A percentile compares a stretch with the other conserved stretches of the same genome.
These are phyloP conservation scores for Sequoiadendron giganteum DNA, from an alignment of 75 land plant genomes.

Conservation along the genomic window DNA sequence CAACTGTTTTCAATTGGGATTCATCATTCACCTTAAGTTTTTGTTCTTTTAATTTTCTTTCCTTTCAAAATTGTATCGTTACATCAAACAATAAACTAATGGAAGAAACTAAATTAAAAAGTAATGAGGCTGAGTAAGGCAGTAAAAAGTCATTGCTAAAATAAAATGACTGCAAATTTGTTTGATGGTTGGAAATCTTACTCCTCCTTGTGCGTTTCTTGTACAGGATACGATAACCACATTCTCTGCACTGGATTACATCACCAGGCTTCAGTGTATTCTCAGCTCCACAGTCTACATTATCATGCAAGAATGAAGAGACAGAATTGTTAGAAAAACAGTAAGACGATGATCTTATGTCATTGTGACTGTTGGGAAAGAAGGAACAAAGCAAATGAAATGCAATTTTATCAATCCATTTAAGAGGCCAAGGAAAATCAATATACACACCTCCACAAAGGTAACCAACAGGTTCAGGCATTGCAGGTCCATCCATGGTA, in stretches of 20 bases:
- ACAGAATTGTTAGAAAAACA: not conserved
- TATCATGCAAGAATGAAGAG: not conserved
- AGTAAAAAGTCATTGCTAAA: not conserved
- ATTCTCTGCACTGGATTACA: constrained; percentile 94
- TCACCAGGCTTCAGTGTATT: constrained; percentile 86
- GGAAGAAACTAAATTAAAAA: not conserved
- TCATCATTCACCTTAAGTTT: not conserved
- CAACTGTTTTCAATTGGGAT: not conserved
- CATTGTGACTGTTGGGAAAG: not conserved
- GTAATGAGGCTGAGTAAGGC: not conserved
- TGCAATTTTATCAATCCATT: not conserved
- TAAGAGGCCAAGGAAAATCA: not conserved
- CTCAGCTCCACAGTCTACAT: constrained; percentile 86
- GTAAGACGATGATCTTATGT: not conserved
- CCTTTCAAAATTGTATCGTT: not conserved
- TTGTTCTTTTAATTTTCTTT: not conserved
- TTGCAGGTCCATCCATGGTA: constrained; percentile 44
- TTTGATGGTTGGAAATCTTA: constrained; percentile 20
- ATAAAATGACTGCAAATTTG: not conserved
- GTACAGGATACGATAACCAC: constrained; percentile 93
- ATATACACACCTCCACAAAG: constrained; percentile 54
- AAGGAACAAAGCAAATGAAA: not conserved
- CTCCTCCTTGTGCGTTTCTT: constrained; percentile 93
- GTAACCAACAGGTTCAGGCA: constrained; percentile 68
- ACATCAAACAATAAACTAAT: not conserved